These are phyloP conservation scores for Cicer pinnatifidum DNA, from an alignment of 306 rosid genomes.

Conservation along the genomic window DNA sequence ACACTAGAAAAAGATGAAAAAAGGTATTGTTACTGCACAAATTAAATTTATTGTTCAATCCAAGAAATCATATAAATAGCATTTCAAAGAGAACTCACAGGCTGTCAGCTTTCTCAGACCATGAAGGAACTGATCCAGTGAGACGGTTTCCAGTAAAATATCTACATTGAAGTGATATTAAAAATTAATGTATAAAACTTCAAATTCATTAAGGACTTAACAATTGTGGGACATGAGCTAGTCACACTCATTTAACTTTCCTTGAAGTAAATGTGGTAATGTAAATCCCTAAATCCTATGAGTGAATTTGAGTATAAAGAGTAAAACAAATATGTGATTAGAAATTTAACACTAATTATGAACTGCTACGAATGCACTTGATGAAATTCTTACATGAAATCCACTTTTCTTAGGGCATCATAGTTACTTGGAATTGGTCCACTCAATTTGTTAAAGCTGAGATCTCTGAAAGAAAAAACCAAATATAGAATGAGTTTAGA, in stretches of 20 bases:
- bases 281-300: too few species aligned
- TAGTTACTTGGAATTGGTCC: constrained; percentile 13
- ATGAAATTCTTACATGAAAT: neutral
- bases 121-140: constrained; percentile 52
- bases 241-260: too few species aligned
- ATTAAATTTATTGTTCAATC: neutral
- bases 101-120: constrained; percentile 36
- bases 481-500: neutral
- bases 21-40: too few species aligned
- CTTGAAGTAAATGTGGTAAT: too few species aligned
- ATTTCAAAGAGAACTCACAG: constrained; percentile 49
- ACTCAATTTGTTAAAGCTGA: constrained; percentile 17
- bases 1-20: too few species aligned
- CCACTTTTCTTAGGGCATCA: neutral
- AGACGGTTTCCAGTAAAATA: constrained; percentile 68
- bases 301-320: too few species aligned
- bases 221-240: neutral
- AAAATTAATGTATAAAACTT: neutral
- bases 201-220: neutral
- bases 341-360: too few species aligned
- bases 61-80: neutral
- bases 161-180: constrained; percentile 37
- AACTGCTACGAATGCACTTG: too few species aligned
- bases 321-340: too few species aligned
- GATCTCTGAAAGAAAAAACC: constrained; percentile 2